phyloP scores from a whole-genome alignment of 345 rosid genomes.

The Moricandia moricandioides region DNA sequence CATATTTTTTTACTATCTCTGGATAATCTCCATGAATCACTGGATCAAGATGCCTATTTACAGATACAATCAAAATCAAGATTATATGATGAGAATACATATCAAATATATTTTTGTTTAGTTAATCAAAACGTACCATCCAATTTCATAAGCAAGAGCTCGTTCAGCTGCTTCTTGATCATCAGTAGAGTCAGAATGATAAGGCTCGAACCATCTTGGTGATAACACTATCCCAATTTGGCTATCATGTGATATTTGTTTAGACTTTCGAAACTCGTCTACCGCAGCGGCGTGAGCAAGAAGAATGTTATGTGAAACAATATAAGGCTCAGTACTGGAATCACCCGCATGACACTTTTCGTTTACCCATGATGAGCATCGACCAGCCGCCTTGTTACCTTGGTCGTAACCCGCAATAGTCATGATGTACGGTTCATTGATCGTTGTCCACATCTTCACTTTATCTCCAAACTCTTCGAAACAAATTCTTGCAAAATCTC shows the following conservation, averaged over 20 bases:
- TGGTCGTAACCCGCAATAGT: conserved; percentile 36
- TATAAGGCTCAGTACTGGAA: conserved; percentile 39
- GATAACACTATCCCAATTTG: conserved; percentile 40
- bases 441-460: conserved; percentile 53
- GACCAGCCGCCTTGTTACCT: conserved; percentile 39
- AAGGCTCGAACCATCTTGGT: conserved; percentile 39
- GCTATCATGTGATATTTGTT: conserved; percentile 15
- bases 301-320: conserved; percentile 37
- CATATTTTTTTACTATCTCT: conserved; percentile 26
- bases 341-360: conserved; percentile 31
- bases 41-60: conserved; percentile 40
- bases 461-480: conserved; percentile 50
- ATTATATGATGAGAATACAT: neutral
- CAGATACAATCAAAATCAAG: neutral
- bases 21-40: conserved; percentile 38
- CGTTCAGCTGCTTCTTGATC: conserved; percentile 36
- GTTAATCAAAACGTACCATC: conserved; percentile 17
- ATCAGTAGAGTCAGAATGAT: conserved; percentile 13
- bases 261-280: conserved; percentile 35
- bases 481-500: conserved; percentile 42
- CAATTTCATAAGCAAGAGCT: conserved; percentile 33
- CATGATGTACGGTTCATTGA: conserved; percentile 46
- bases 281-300: conserved; percentile 44
- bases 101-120: no score
- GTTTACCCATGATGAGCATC: conserved; percentile 39